These are phyloP conservation scores for Clarireedia homoeocarpa DNA, from an alignment of 2,329 filamentous ascomycete species.

Conservation along the genomic window DNA sequence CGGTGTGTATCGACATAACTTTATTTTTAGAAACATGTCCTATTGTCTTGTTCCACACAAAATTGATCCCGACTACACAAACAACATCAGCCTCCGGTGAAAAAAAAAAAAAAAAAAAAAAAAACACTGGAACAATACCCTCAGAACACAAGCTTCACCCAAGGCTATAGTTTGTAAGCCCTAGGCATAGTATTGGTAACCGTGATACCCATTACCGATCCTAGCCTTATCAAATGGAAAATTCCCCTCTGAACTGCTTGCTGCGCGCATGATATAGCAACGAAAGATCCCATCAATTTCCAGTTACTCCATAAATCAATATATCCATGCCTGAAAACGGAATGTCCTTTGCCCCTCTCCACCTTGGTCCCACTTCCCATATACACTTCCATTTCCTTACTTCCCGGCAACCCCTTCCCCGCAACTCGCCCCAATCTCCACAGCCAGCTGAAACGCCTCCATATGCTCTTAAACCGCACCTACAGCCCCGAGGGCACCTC, in stretches of 20 bases:
- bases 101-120: no score
- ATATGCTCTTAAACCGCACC: slow-evolving; percentile 35
- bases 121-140: background rate
- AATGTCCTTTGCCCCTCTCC: background rate
- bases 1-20: background rate
- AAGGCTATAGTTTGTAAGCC: background rate
- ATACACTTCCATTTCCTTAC: background rate
- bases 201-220: background rate
- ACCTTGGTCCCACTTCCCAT: background rate
- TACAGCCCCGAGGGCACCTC: slow-evolving; percentile 45
- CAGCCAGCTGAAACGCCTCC: background rate
- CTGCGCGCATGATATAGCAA: background rate
- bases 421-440: background rate
- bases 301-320: background rate
- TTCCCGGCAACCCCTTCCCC: background rate
- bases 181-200: background rate
- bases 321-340: background rate
- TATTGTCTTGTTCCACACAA: background rate
- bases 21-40: background rate
- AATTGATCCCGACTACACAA: background rate
- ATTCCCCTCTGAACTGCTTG: background rate
- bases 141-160: background rate
- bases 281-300: background rate
- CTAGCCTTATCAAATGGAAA: background rate
- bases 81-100: background rate